Evolutionary conservation across 306 rosid genomes (phyloP).

Genomic region (Acacia crassicarpa): DNA sequence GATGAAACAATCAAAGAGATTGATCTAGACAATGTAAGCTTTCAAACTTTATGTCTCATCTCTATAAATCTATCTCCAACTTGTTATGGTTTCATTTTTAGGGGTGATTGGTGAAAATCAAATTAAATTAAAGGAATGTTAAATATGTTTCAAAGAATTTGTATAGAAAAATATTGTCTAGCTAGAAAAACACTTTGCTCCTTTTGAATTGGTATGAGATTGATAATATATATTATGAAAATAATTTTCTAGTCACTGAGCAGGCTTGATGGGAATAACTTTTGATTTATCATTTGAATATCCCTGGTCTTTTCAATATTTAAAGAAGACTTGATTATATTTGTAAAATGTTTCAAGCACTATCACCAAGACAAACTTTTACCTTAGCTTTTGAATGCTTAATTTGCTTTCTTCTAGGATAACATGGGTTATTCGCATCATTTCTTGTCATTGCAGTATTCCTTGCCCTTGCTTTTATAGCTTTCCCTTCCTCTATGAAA

Average conservation of each 20-base stretch:
- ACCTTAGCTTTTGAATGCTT: background rate
- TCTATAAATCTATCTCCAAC: background rate
- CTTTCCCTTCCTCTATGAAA: background rate
- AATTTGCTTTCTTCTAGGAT: background rate
- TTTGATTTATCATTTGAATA: background rate
- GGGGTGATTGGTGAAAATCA: no score
- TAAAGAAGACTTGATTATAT: background rate
- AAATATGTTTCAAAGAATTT: no score
- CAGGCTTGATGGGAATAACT: background rate
- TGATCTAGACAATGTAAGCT: conserved; percentile 81
- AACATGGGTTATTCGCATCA: background rate
- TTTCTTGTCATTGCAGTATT: background rate
- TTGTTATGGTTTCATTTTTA: background rate
- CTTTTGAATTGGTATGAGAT: no score
- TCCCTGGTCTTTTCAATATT: background rate
- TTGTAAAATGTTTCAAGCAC: background rate
- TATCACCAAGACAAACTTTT: background rate
- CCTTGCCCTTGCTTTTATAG: background rate
- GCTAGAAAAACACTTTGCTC: no score
- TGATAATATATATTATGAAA: no score
- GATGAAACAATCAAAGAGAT: conserved; percentile 75
- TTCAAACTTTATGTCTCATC: background rate
- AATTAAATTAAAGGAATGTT: no score
- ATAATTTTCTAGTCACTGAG: background rate
- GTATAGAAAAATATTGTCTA: no score